phyloP scores from a whole-genome alignment of 116 monocot species.

The Iris pallida region DNA sequence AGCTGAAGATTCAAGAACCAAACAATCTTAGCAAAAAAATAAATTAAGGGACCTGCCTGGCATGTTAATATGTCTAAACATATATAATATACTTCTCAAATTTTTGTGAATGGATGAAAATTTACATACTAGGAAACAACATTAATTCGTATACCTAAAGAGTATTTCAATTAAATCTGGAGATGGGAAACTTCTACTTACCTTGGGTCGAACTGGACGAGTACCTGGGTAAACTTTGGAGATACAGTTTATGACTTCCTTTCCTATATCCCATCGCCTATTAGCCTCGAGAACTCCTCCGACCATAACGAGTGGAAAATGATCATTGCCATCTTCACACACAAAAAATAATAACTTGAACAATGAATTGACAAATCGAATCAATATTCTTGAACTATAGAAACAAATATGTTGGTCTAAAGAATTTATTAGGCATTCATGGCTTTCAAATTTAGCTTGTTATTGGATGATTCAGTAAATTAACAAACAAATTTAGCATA shows the following conservation, averaged over 20 bases:
- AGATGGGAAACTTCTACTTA: constrained; percentile 3
- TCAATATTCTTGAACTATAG: not conserved
- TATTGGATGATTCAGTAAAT: not conserved
- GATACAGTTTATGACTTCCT: constrained; percentile 64
- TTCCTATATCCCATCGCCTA: constrained; percentile 81
- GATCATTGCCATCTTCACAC: constrained; percentile 61
- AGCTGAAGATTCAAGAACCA: too few species aligned
- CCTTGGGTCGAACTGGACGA: constrained; percentile 75
- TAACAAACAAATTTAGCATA: constrained; percentile 2
- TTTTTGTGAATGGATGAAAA: too few species aligned
- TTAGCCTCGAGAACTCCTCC: constrained; percentile 87
- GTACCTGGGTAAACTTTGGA: constrained; percentile 61
- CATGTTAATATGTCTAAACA: too few species aligned
- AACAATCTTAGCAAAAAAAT: too few species aligned
- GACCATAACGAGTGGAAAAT: constrained; percentile 88
- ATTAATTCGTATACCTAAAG: too few species aligned
- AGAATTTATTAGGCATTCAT: too few species aligned
- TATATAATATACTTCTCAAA: too few species aligned
- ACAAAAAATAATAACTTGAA: not conserved
- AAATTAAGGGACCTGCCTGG: too few species aligned
- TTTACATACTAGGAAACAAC: too few species aligned
- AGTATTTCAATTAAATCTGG: not conserved
- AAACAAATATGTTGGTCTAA: too few species aligned
- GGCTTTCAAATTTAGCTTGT: not conserved
- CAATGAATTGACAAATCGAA: not conserved